phyloP scores from a whole-genome alignment of 2,329 filamentous ascomycete species.

The Aspergillus alliaceus region DNA sequence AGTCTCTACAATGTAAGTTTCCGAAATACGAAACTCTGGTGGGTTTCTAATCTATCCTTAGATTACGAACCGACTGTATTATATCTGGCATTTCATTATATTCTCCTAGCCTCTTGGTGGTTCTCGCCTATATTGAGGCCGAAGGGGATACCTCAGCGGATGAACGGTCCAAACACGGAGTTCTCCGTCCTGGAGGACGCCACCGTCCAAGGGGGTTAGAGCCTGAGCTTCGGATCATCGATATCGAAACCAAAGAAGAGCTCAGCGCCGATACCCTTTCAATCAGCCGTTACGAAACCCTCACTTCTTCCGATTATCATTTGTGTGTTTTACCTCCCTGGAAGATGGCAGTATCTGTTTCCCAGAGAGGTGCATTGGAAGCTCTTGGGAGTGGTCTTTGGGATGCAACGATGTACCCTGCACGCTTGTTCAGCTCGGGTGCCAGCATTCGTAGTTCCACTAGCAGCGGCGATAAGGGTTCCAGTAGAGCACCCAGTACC shows the following conservation, averaged over 20 bases:
- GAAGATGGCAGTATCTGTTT: slow-evolving; percentile 63
- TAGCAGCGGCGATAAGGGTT: slow-evolving; percentile 57
- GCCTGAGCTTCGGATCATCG: slow-evolving; percentile 87
- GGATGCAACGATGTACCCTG: slow-evolving; percentile 87
- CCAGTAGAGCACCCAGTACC: slow-evolving; percentile 52
- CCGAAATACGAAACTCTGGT: background rate
- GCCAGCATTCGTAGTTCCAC: slow-evolving; percentile 69
- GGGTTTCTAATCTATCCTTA: slow-evolving; percentile 41
- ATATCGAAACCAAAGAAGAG: slow-evolving; percentile 78
- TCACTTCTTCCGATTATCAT: slow-evolving; percentile 90
- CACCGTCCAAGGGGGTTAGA: slow-evolving; percentile 76
- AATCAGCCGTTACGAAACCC: slow-evolving; percentile 80
- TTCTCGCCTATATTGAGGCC: slow-evolving; percentile 84
- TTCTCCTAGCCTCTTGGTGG: slow-evolving; percentile 84
- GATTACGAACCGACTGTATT: slow-evolving; percentile 93
- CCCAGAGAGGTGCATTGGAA: slow-evolving; percentile 73
- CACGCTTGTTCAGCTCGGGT: slow-evolving; percentile 80
- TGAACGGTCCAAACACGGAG: slow-evolving; percentile 32
- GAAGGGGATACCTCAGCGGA: slow-evolving; percentile 65
- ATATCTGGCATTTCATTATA: slow-evolving; percentile 97
- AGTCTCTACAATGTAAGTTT: slow-evolving; percentile 83
- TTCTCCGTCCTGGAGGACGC: slow-evolving; percentile 63
- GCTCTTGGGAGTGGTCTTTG: slow-evolving; percentile 74
- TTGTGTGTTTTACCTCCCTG: slow-evolving; percentile 78
- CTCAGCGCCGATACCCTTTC: slow-evolving; percentile 83